A percentile compares a stretch with the other conserved stretches of the same genome.
These are phyloP conservation scores for Mucor velutinosus DNA, from an alignment of 371 early-diverging fungal species.

Conservation along the genomic window DNA sequence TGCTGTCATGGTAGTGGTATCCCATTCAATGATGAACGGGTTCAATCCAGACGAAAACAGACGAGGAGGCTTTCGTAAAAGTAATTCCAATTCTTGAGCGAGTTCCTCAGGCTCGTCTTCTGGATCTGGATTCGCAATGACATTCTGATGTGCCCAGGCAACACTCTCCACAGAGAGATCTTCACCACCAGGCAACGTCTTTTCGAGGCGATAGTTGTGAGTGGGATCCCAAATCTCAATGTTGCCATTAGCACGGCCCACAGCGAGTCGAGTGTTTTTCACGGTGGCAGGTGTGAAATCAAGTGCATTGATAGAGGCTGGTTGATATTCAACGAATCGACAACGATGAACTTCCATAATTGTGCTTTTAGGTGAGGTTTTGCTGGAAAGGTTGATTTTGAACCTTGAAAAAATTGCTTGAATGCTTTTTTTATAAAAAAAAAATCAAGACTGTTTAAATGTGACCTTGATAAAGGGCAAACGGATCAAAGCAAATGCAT, in stretches of 20 bases:
- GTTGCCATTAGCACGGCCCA: constrained; percentile 90
- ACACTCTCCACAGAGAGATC: constrained; percentile 80
- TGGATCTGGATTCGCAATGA: constrained; percentile 59
- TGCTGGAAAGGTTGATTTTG: no score
- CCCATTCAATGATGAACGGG: constrained; percentile 89
- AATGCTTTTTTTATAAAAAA: not conserved
- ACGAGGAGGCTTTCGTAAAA: constrained; percentile 66
- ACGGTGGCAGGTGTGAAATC: constrained; percentile 72
- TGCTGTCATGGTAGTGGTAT: constrained; percentile 69
- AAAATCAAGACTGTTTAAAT: constrained; percentile 1
- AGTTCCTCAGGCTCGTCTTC: constrained; percentile 60
- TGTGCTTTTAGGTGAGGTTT: not conserved
- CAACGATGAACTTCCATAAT: constrained; percentile 85
- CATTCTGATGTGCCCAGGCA: constrained; percentile 83
- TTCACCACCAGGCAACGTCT: constrained; percentile 81
- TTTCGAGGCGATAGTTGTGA: constrained; percentile 68
- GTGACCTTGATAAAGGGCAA: not conserved
- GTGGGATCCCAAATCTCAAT: constrained; percentile 91
- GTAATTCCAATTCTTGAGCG: constrained; percentile 48
- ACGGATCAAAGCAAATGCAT: no score
- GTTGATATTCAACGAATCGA: constrained; percentile 88
- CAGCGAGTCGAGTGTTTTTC: constrained; percentile 64
- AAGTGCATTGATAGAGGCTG: constrained; percentile 83
- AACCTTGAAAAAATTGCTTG: not conserved
- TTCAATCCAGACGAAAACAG: constrained; percentile 88